phyloP scores from a whole-genome alignment of 768 basidiomycete species.

The Rhodosporidiobolus sp. region DNA sequence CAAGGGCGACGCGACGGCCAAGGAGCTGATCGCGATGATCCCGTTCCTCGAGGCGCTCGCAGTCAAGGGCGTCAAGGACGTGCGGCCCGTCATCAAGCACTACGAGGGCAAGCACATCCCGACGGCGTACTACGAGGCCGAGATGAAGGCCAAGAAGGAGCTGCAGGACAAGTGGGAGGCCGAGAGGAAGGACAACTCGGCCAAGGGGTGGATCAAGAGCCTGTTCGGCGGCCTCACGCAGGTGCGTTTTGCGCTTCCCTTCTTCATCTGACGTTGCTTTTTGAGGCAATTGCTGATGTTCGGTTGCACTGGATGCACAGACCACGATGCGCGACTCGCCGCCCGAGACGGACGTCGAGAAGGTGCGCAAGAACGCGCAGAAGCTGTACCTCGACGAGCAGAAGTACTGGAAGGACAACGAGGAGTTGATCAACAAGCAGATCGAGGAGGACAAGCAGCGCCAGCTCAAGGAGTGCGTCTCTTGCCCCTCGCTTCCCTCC shows the following conservation, averaged over 20 bases:
- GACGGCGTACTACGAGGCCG: slow-evolving; percentile 80
- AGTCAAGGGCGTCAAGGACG: slow-evolving; percentile 73
- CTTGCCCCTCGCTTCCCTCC: background rate
- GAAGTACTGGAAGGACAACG: slow-evolving; percentile 57
- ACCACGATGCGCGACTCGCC: slow-evolving; percentile 30
- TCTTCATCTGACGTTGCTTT: background rate
- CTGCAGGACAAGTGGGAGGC: slow-evolving; percentile 78
- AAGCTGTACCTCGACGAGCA: slow-evolving; percentile 58
- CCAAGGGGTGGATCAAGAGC: slow-evolving; percentile 25
- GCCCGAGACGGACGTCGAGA: slow-evolving; percentile 43
- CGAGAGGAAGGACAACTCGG: slow-evolving; percentile 46
- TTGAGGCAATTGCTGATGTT: background rate
- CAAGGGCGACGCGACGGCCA: slow-evolving; percentile 55
- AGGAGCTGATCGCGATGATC: slow-evolving; percentile 82
- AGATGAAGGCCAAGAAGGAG: slow-evolving; percentile 72
- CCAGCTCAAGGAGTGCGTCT: slow-evolving; percentile 46
- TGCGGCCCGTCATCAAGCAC: slow-evolving; percentile 77
- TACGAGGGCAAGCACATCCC: slow-evolving; percentile 87
- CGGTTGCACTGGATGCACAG: background rate
- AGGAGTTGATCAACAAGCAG: slow-evolving; percentile 55
- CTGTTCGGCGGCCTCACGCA: slow-evolving; percentile 31
- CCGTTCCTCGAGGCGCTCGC: slow-evolving; percentile 97
- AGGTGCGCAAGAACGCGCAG: slow-evolving; percentile 53
- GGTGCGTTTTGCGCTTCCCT: slow-evolving; percentile 5
- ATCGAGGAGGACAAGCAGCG: slow-evolving; percentile 59